Conservation (phyloP, 257 asterid genomes). For the Anisodus tanguticus region DNA sequence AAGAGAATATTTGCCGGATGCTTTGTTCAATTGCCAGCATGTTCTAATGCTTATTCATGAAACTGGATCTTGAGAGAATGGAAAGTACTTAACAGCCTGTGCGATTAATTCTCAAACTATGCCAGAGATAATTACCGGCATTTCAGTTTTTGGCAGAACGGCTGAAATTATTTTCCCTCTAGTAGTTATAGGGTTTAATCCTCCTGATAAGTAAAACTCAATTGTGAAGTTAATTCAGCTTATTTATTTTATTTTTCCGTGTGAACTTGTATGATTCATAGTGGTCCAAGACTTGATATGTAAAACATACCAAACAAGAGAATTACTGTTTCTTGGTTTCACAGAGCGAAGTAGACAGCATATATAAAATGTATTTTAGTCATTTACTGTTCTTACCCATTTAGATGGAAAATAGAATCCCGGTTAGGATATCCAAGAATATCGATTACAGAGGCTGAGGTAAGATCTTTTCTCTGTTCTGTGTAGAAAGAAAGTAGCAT, state of each 20-base stretch:
- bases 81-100: neutral
- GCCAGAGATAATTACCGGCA: neutral
- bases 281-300: conserved; percentile 7
- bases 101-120: neutral
- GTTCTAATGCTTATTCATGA: neutral
- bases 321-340: neutral
- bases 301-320: neutral
- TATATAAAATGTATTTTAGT: neutral
- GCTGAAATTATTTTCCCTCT: neutral
- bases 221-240: neutral
- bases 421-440: neutral
- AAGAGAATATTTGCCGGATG: neutral
- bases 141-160: neutral
- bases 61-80: neutral
- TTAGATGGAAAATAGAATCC: neutral
- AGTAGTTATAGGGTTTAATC: neutral
- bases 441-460: neutral
- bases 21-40: neutral
- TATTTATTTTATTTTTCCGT: neutral
- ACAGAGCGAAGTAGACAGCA: neutral
- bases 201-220: neutral
- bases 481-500: neutral
- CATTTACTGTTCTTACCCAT: neutral
- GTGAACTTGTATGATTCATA: neutral
- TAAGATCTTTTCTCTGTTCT: neutral